phyloP scores from a whole-genome alignment of 345 rosid species.

The Cochlearia excelsa region DNA sequence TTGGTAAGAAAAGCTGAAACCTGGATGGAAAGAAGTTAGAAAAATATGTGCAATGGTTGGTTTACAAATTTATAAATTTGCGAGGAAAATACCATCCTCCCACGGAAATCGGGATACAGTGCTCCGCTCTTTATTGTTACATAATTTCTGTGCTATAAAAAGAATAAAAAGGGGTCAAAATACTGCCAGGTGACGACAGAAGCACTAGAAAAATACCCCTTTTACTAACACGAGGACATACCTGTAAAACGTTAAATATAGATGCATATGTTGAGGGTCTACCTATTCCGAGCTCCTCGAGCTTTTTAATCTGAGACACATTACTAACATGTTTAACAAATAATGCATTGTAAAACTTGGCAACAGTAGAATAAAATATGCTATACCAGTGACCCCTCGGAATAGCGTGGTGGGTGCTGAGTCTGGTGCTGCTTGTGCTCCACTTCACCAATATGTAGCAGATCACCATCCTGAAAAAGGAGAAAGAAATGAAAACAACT shows the following conservation, averaged over 20 bases:
- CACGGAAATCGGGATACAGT: slow-evolving; percentile 89
- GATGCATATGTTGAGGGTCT: slow-evolving; percentile 97
- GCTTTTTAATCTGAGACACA: slow-evolving; percentile 74
- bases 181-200: slow-evolving; percentile 4
- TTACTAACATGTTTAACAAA: slow-evolving; percentile 18
- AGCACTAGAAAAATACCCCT: too few species aligned
- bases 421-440: slow-evolving; percentile 76
- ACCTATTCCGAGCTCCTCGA: slow-evolving; percentile 98
- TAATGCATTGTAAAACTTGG: slow-evolving; percentile 1
- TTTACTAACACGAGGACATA: slow-evolving; percentile 26
- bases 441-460: slow-evolving; percentile 45
- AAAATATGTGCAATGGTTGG: slow-evolving; percentile 10
- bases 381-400: slow-evolving; percentile 87
- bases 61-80: background rate
- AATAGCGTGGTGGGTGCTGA: slow-evolving; percentile 79
- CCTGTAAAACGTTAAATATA: slow-evolving; percentile 85
- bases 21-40: slow-evolving; percentile 39
- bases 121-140: slow-evolving; percentile 62
- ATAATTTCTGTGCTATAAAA: slow-evolving; percentile 79
- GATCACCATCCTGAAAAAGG: slow-evolving; percentile 62
- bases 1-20: slow-evolving; percentile 93
- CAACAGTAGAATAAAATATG: slow-evolving; percentile 6
- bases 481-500: background rate
- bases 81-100: slow-evolving; percentile 80
- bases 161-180: slow-evolving; percentile 15